Evolutionary conservation across 192 early-diverging fungal species (phyloP).

Genomic region (Funneliformis geosporum): DNA sequence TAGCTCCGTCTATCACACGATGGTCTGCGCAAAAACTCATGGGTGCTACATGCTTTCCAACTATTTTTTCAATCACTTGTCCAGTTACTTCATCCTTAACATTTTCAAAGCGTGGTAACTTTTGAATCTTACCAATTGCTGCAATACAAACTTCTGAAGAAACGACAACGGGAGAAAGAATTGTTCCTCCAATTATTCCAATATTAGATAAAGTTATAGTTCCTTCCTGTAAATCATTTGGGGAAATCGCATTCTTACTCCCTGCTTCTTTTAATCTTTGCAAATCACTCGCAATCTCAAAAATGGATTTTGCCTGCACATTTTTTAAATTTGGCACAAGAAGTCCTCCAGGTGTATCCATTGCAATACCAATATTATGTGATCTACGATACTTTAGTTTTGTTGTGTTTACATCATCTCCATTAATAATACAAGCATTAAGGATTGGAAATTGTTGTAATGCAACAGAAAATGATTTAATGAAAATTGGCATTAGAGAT

Average conservation of each 20-base stretch:
- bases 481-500: constrained; percentile 93
- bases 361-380: constrained; percentile 95
- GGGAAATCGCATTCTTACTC: constrained; percentile 57
- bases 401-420: constrained; percentile 46
- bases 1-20: constrained; percentile 94
- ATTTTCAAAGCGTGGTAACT: constrained; percentile 80
- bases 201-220: constrained; percentile 95
- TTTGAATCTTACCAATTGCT: constrained; percentile 82
- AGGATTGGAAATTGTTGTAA: constrained; percentile 82
- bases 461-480: constrained; percentile 87
- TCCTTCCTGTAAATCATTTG: constrained; percentile 75
- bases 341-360: constrained; percentile 96
- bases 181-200: constrained; percentile 91
- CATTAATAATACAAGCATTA: constrained; percentile 68
- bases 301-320: constrained; percentile 80
- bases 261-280: constrained; percentile 68
- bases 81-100: constrained; percentile 52
- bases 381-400: constrained; percentile 71
- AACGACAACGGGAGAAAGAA: constrained; percentile 87
- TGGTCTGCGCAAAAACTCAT: constrained; percentile 96
- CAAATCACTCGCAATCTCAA: constrained; percentile 89
- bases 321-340: constrained; percentile 94
- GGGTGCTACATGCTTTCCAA: constrained; percentile 71
- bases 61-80: constrained; percentile 63
- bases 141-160: constrained; percentile 86